These are phyloP conservation scores for Colletotrichum sp. DNA, from an alignment of 2,329 filamentous ascomycete species.

Conservation along the genomic window DNA sequence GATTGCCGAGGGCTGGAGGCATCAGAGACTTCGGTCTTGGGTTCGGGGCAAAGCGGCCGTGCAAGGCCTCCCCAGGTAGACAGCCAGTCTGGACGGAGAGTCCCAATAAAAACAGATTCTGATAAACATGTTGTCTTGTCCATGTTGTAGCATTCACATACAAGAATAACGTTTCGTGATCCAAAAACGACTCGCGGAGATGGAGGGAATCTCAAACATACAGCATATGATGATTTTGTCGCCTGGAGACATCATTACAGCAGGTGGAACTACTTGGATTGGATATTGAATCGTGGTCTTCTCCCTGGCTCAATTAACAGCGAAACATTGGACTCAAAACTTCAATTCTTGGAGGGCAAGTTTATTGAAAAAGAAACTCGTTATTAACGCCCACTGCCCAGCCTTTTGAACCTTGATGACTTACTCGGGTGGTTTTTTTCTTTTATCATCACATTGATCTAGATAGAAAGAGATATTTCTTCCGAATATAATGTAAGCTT, in stretches of 20 bases:
- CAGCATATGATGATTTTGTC: background rate
- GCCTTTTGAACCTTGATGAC: background rate
- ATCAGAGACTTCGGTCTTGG: slow-evolving; percentile 38
- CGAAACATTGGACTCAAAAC: background rate
- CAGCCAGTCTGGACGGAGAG: slow-evolving; percentile 46
- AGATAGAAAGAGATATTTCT: background rate
- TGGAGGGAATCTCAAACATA: background rate
- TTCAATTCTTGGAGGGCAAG: background rate
- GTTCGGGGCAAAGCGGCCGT: slow-evolving; percentile 32
- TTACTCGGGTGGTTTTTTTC: too few relatives aligned
- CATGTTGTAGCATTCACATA: background rate
- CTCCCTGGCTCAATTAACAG: background rate
- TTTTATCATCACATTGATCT: background rate
- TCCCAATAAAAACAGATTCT: slow-evolving; percentile 40
- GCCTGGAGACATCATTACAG: background rate
- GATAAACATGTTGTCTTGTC: slow-evolving; percentile 12
- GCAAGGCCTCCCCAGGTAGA: slow-evolving; percentile 32
- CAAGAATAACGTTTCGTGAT: background rate
- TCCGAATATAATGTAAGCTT: background rate
- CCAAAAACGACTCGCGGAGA: background rate
- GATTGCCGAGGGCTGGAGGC: slow-evolving; percentile 25
- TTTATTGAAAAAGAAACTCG: background rate
- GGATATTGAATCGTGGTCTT: background rate
- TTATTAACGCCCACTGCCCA: background rate
- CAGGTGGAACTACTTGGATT: background rate